A percentile compares a stretch with the other conserved stretches of the same genome.
These are phyloP conservation scores for Pseudogymnoascus sp. DNA, from an alignment of 2,329 filamentous ascomycete genomes.

Conservation along the genomic window DNA sequence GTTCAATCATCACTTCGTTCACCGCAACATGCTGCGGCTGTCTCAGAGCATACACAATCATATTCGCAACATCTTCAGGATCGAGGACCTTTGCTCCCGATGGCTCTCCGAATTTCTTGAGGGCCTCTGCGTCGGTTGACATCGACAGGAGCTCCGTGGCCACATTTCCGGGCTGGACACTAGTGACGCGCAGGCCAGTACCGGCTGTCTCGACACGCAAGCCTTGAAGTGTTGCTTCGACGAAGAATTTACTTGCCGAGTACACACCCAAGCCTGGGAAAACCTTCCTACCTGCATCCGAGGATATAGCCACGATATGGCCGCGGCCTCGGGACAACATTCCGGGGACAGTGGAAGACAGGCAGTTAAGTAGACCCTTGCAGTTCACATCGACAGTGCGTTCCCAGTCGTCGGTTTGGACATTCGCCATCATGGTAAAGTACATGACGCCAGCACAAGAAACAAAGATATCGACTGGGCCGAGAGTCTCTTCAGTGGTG, in stretches of 20 bases:
- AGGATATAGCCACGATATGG: conserved; percentile 75
- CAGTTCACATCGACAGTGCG: conserved; percentile 79
- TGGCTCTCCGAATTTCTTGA: conserved; percentile 72
- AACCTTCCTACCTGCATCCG: conserved; percentile 72
- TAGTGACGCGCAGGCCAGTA: conserved; percentile 62
- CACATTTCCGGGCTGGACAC: conserved; percentile 70
- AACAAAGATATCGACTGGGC: conserved; percentile 69
- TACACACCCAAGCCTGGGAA: conserved; percentile 77
- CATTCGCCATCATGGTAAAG: conserved; percentile 79
- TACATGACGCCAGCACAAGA: conserved; percentile 82
- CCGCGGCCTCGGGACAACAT: conserved; percentile 64
- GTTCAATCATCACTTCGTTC: conserved; percentile 74
- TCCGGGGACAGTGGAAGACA: conserved; percentile 58
- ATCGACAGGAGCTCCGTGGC: conserved; percentile 65
- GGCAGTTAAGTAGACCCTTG: conserved; percentile 69
- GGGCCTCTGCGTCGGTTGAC: conserved; percentile 66
- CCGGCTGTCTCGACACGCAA: conserved; percentile 70
- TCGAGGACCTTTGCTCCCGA: conserved; percentile 68
- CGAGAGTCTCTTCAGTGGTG: conserved; percentile 52
- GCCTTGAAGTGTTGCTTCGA: conserved; percentile 70
- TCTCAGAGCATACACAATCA: conserved; percentile 65
- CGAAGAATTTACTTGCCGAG: conserved; percentile 77
- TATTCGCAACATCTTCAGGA: conserved; percentile 61
- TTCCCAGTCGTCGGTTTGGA: conserved; percentile 66
- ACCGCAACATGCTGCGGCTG: conserved; percentile 70